Evolutionary conservation across 148 eudicot species (phyloP).

Genomic region (Tetragonia tetragonoides): DNA sequence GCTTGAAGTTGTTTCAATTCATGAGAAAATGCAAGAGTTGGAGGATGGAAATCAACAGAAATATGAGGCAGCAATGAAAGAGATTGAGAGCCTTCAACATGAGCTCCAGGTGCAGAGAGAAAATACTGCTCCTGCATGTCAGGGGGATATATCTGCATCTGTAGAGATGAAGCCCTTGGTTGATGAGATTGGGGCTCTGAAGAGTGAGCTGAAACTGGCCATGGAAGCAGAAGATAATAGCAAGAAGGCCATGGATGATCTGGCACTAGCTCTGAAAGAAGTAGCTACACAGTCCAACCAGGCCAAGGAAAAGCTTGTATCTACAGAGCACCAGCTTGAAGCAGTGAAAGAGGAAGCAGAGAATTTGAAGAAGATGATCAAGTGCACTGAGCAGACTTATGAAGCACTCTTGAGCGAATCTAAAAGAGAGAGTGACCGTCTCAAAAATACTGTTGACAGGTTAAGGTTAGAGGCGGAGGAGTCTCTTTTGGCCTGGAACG

Average conservation of each 20-base stretch:
- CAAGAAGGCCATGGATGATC: conserved; percentile 80
- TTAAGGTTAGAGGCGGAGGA: conserved; percentile 76
- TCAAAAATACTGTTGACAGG: conserved; percentile 53
- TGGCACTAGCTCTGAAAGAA: conserved; percentile 76
- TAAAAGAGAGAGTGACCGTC: conserved; percentile 45
- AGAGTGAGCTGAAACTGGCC: conserved; percentile 48
- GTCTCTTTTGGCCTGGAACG: conserved; percentile 62
- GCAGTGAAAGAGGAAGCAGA: conserved; percentile 44
- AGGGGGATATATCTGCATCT: conserved; percentile 25
- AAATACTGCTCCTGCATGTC: conserved; percentile 17
- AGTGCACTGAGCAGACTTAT: conserved; percentile 40
- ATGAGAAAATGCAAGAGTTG: conserved; percentile 33
- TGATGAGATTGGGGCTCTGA: conserved; percentile 46
- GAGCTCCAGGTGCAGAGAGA: conserved; percentile 37
- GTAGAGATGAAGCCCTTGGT: conserved; percentile 20
- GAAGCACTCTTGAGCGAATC: conserved; percentile 41
- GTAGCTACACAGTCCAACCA: conserved; percentile 59
- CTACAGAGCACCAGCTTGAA: conserved; percentile 40
- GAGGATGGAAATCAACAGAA: conserved; percentile 25
- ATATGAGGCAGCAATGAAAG: conserved; percentile 20
- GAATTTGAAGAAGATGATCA: conserved; percentile 34
- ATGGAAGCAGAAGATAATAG: conserved; percentile 72
- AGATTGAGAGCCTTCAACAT: conserved; percentile 26
- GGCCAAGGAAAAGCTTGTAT: conserved; percentile 49
- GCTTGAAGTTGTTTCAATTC: conserved; percentile 41